Evolutionary conservation across 805 yeast species (phyloP), one percentile per base, ranked within the genome.

Genomic region (Lipomyces yamanashiensis): DNA sequence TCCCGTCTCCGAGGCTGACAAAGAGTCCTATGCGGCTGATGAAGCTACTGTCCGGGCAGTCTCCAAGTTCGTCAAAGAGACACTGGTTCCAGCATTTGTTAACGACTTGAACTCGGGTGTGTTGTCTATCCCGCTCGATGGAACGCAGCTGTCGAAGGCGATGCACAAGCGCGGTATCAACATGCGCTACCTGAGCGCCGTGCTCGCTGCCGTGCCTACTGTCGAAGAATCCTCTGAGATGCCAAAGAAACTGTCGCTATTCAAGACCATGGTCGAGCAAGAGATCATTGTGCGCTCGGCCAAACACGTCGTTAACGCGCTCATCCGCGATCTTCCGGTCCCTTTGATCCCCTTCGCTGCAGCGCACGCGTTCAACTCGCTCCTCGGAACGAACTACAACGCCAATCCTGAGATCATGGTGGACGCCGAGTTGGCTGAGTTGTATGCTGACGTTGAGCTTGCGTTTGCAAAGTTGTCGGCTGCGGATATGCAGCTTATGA

Each of bases 111-210:
- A 82, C 17, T 77, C 79, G 8, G 84, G 84, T 47, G 76, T 79
- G 21, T 67, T 75, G 9, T 77, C 82, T 55, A 83, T 87, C 44
- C 97, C 98, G 50, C 79, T 89, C 61, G 96, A 92, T 73, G 97
- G 98, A 68, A 73, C 77, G 2, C 95, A 92, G 71, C 82, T 95
- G 70, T 78, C 89, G 19, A 78, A 81, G 48, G 74, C 81, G 58
- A 76, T 93, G 76, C 99, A 95, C 76, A 84, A 83, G 67, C 79
- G 81, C 60, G 99, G 99, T 80, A 86, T 93, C 74, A 92, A 91
- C 75, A 74, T 92, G 77, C 88, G 98, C 79, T 93, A 93, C 73
- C 81, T 93, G 71, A 97, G 97, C 64, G 75, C 72, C 17, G 40
- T 64, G 12, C 43, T 53, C 17, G 61, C 43, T 13, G 57, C 53